A percentile compares a stretch with the other conserved stretches of the same genome.
phyloP scores from a whole-genome alignment of 2,329 filamentous ascomycete species.

The Magnaporthiopsis rhizophila region DNA sequence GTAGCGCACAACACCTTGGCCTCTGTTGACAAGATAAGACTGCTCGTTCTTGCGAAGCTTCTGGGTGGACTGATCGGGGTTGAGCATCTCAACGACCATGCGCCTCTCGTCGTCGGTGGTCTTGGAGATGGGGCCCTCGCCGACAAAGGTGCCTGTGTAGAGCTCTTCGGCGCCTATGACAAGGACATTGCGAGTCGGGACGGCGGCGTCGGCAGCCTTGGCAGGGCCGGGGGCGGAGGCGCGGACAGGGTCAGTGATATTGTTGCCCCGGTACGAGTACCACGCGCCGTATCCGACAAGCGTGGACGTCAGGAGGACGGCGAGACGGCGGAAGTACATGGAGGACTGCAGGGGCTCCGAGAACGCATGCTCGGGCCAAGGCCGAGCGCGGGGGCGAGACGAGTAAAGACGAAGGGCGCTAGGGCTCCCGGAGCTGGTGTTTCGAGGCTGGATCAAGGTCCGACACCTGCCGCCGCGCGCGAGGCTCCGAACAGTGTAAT shows the following conservation, averaged over 20 bases:
- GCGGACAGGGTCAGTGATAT: slow-evolving; percentile 8
- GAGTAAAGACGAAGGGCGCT: slow-evolving; percentile 34
- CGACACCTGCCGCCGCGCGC: slow-evolving; percentile 27
- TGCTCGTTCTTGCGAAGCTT: slow-evolving; percentile 85
- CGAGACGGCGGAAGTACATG: slow-evolving; percentile 67
- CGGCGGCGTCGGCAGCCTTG: slow-evolving; percentile 21
- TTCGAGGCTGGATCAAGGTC: slow-evolving; percentile 6
- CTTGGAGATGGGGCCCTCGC: slow-evolving; percentile 82
- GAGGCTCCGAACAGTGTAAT: slow-evolving; percentile 54
- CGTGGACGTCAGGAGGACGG: slow-evolving; percentile 58
- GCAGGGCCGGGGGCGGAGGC: slow-evolving; percentile 1
- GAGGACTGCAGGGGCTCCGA: slow-evolving; percentile 52
- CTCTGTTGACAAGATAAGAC: slow-evolving; percentile 83
- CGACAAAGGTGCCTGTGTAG: slow-evolving; percentile 78
- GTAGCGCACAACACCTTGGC: slow-evolving; percentile 86
- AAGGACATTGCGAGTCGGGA: slow-evolving; percentile 59
- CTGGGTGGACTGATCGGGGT: slow-evolving; percentile 83
- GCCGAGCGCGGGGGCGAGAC: slow-evolving; percentile 20
- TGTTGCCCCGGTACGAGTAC: slow-evolving; percentile 55
- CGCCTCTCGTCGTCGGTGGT: slow-evolving; percentile 75
- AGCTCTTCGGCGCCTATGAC: slow-evolving; percentile 87
- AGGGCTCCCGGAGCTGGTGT: slow-evolving; percentile 11
- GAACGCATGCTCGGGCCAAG: slow-evolving; percentile 24
- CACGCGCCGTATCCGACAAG: slow-evolving; percentile 70
- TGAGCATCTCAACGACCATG: slow-evolving; percentile 92